Evolutionary conservation across 1,284 basidiomycete genomes (phyloP), one percentile per base, ranked within the genome.

Genomic region (Apiotrichum gracile): DNA sequence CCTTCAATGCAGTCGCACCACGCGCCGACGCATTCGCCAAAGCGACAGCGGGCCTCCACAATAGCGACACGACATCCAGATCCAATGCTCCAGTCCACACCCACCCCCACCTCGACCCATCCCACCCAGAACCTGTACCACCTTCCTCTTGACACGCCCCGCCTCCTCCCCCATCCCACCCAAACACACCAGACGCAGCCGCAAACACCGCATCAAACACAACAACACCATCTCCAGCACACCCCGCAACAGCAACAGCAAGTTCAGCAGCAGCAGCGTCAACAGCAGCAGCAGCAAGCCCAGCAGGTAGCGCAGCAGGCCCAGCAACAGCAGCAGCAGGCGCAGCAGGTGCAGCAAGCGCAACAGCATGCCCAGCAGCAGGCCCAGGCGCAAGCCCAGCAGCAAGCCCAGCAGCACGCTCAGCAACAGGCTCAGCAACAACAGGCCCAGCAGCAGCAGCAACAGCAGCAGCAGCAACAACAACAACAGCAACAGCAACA

Each of bases 401-500:
- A n/a, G n/a, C n/a, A n/a, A n/a, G n/a, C n/a, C n/a, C 53, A 59
- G 21, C 46, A 45, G 17, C 37, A 24, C 12, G 46, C 43, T 16
- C 43, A 44, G 50, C 45, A 49, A 34, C 51, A 52, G 19, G 29
- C 43, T 16, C 51, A 42, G 5, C 48, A 51, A 35, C 47, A 51
- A 8, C 49, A 48, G 19, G 45, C 43, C 17, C 55, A 56, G n/a
- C 50, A 45, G 10, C 50, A 58, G 24, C 50, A 49, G 14, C 55
- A 55, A 14, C 52, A 55, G 39, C 57, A 51, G 16, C 53, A 47
- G 6, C 56, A 58, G 21, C 55, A 54, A n/a, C 52, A 53, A 21
- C 51, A 40, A 5, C 52, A 54, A 13, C 53, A 47, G 27, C 49
- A 43, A 6, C 52, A 47, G 6, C 51, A 53, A 6, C 45, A 31